Percentiles rank a stretch among this genome's conserved stretches.
phyloP scores from a whole-genome alignment of 371 early-diverging fungal genomes.

The Actinomortierella wolfii region DNA sequence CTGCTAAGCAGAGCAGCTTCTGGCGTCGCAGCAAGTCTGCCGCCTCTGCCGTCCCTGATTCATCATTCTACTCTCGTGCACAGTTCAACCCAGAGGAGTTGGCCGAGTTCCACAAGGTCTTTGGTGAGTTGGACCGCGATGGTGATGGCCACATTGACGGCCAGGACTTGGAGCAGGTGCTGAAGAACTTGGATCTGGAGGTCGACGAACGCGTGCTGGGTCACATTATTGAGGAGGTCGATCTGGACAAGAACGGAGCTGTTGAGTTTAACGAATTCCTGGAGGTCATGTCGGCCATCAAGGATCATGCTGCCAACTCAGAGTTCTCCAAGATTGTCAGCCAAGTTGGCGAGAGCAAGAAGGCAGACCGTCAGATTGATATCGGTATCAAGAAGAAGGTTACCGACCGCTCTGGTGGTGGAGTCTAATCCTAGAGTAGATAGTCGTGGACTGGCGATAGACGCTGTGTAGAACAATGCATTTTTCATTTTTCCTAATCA shows the following conservation, averaged over 20 bases:
- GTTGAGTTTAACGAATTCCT: conserved; percentile 83
- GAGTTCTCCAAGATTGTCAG: conserved; percentile 48
- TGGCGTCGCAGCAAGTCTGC: conserved; percentile 27
- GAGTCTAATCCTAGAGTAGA: conserved; percentile 67
- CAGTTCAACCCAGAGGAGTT: conserved; percentile 77
- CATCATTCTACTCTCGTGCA: conserved; percentile 64
- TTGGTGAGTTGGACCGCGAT: conserved; percentile 62
- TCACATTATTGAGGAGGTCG: conserved; percentile 51
- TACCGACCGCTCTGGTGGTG: conserved; percentile 72
- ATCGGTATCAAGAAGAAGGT: conserved; percentile 57
- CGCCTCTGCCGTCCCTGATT: conserved; percentile 24
- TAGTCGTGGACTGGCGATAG: too few species aligned
- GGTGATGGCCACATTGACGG: conserved; percentile 64
- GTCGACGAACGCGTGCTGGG: conserved; percentile 34
- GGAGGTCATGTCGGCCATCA: conserved; percentile 66
- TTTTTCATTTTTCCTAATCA: too few species aligned
- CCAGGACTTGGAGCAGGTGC: conserved; percentile 50
- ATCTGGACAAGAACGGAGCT: conserved; percentile 50
- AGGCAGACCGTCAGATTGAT: conserved; percentile 43
- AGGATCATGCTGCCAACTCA: conserved; percentile 53
- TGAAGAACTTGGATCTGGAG: conserved; percentile 46
- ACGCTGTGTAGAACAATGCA: too few species aligned
- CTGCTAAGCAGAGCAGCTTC: conserved; percentile 27
- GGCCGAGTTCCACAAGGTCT: conserved; percentile 64
- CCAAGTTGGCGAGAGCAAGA: conserved; percentile 28